Evolutionary conservation across 148 eudicot genomes (phyloP), one percentile per base, ranked within the genome.

Genomic region (Vaccinium myrtillus): DNA sequence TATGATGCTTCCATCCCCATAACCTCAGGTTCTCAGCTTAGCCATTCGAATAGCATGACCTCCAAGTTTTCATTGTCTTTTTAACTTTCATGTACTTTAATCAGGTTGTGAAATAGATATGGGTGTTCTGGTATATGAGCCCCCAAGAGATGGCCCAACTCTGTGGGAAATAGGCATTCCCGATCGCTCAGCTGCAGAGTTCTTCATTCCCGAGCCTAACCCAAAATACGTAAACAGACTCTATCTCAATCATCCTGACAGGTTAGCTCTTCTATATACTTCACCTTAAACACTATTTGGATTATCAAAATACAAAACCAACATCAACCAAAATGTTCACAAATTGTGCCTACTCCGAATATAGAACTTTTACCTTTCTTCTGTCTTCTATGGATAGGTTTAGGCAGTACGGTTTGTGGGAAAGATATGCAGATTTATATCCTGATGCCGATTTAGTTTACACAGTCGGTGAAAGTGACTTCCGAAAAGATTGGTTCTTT

Each of bases 91-190:
- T 4, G 19, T 69, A 30, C 5, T 1, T 27, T 69, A 27, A 30
- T 27, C 77, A 73, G 77, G 77, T 73, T 73, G 77, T 73, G 49
- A 73, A 6, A 39, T 73, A 32, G 77, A 73, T 32, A 6, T 36
- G 84, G 94, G 94, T 53, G 89, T 91, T 58, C 81, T 93, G 75
- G 90, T 93, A 48, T 95, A 86, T 82, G 91, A 93, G 87, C 95
- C 96, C 75, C 98, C 98, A 56, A 90, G 95, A 87, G 88, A 93
- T 82, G 99, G 99, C 16, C 98, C 98, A 5, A 95, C 98, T 49
- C 79, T 96, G 81, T 96, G 99, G 99, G 98, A 96, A 86, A 96
- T 96, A 21, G 99, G 99, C 53, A 86, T 92, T 73, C 98, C 99
- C 21, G 93, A 94, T 88, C 98, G 98, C 23, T 88, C 98, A 43